Evolutionary conservation across 441 rosid genomes (phyloP).

Genomic region (Bruguiera hainesii): DNA sequence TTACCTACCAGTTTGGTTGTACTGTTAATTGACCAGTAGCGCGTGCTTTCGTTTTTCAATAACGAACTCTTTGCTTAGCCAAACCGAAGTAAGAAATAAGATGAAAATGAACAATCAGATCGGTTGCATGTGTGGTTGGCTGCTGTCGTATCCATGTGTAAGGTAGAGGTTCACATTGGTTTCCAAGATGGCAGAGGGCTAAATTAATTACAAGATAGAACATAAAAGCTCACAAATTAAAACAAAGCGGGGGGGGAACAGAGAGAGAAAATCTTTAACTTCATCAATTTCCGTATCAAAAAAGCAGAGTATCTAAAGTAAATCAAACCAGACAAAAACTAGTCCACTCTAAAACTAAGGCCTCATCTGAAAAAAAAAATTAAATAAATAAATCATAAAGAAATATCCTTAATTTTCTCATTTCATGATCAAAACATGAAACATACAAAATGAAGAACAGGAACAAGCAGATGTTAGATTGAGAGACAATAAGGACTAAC

Average conservation of each 20-base stretch:
- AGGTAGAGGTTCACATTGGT: neutral
- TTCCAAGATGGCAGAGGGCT: neutral
- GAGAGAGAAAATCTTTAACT: too few relatives aligned
- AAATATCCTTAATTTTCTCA: neutral
- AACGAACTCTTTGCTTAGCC: neutral
- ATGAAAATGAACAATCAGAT: too few relatives aligned
- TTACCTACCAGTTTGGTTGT: too few relatives aligned
- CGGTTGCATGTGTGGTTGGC: neutral
- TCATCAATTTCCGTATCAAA: neutral
- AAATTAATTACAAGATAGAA: neutral
- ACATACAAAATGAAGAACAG: too few relatives aligned
- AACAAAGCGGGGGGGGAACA: neutral
- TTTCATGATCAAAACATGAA: too few relatives aligned
- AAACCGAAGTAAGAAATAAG: neutral
- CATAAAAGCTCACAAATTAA: neutral
- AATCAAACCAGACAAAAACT: neutral
- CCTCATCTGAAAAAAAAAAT: too few relatives aligned
- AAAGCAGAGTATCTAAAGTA: neutral
- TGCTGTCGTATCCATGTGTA: neutral
- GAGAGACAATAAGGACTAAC: constrained; percentile 22
- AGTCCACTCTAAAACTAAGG: too few relatives aligned
- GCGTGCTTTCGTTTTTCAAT: too few relatives aligned
- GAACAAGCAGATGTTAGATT: neutral
- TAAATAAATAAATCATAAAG: neutral
- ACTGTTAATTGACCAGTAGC: too few relatives aligned